Evolutionary conservation across 2,329 filamentous ascomycete genomes (phyloP), one percentile per base, ranked within the genome.

Genomic region (Dactylellina leptospora): DNA sequence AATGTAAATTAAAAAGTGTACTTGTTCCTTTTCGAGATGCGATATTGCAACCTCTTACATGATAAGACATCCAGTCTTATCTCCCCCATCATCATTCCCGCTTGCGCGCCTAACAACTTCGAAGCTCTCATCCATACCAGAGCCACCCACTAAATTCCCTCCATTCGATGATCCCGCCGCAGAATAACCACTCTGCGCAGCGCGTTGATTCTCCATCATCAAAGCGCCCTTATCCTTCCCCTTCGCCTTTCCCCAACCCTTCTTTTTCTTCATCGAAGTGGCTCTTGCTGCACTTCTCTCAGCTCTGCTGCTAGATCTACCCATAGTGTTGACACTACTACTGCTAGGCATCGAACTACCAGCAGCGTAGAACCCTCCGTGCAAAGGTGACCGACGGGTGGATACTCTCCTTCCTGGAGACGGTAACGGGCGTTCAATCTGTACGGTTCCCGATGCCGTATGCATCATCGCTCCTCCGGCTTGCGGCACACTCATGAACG

Each of bases 201-300:
- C 63, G 11, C 51, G 40, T 13, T 56, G 53, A 23, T 64, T 66
- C 44, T 66, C 53, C 66, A 64, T 54, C 16, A 38, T 58, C 45
- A 53, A 36, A 3, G 28, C 60, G 23, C 60, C 36, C 38, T 69
- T 71, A 42, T 75, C 74, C 11, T 61, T 74, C 6, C 22, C 63
- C 33, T 44, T 54, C 18, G 55, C 60, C 28, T 51, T 59, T 42
- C 74, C 75, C 55, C 69, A 71, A 5, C 74, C 68, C 47, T 66
- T 74, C 62, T 72, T 74, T 55, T 71, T 74, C 36, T 74, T 75
- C 42, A 74, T 74, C 5, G 58, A 69, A 5, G 75, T 74, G 36
- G 76, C 75, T 30, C 73, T 71, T n/a, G 73, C 74, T 11, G 75
- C 76, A 9, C 75, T 76, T 25, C 76, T 74, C 40, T 76, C 74